Percentiles rank a stretch among this genome's conserved stretches.
Evolutionary conservation across 495 filamentous ascomycete genomes (phyloP).

Genomic region (Talaromyces ruber): DNA sequence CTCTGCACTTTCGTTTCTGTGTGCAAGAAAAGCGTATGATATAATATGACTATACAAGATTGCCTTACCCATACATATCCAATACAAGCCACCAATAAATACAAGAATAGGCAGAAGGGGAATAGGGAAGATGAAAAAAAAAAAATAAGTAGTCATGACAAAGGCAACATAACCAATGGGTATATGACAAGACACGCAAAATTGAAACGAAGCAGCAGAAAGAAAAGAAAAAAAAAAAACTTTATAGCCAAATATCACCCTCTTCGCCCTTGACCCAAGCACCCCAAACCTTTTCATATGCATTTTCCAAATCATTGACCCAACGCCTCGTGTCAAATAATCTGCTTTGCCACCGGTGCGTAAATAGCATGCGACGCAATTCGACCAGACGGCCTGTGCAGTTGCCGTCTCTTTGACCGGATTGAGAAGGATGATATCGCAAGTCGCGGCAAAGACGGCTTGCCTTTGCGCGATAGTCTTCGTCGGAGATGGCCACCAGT

Average conservation of each 20-base stretch:
- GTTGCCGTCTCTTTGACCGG: conserved; percentile 26
- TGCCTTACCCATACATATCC: neutral
- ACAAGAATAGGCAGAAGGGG: neutral
- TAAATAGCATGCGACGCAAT: conserved; percentile 70
- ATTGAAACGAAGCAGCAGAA: neutral
- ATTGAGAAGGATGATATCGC: conserved; percentile 44
- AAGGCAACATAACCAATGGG: conserved; percentile 3
- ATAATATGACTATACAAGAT: neutral
- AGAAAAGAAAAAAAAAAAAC: neutral
- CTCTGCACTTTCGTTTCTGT: neutral
- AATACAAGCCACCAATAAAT: neutral
- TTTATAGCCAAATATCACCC: conserved; percentile 76
- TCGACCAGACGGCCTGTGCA: conserved; percentile 62
- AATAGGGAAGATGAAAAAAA: neutral
- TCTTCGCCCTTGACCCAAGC: conserved; percentile 80
- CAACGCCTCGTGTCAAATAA: conserved; percentile 90
- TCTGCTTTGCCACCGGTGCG: conserved; percentile 70
- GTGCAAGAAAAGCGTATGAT: neutral
- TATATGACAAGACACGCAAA: conserved; percentile 5
- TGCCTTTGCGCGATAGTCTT: conserved; percentile 78
- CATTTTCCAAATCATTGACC: conserved; percentile 85
- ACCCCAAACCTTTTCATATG: conserved; percentile 82
- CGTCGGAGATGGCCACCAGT: conserved; percentile 66
- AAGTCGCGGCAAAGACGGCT: conserved; percentile 61
- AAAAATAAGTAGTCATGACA: neutral